phyloP scores from a whole-genome alignment of 2,329 filamentous ascomycete genomes.

The Diaporthe humulicola region DNA sequence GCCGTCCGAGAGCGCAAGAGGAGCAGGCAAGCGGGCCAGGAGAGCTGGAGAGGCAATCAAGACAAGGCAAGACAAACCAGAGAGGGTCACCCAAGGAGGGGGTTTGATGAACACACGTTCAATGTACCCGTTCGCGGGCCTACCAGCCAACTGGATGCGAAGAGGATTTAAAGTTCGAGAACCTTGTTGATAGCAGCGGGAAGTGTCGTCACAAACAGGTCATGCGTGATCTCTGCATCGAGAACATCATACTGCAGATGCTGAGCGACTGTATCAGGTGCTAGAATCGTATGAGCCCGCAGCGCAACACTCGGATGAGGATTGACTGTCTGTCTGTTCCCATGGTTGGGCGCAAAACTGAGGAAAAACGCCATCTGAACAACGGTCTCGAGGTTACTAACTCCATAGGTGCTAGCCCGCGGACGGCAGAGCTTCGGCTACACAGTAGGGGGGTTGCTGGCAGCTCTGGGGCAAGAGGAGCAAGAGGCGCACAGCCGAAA shows the following conservation, averaged over 20 bases:
- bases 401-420: conserved; percentile 13
- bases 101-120: conserved; percentile 25
- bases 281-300: conserved; percentile 7
- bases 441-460: neutral
- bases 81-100: conserved; percentile 11
- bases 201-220: conserved; percentile 30
- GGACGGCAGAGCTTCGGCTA: conserved; percentile 22
- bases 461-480: neutral
- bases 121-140: conserved; percentile 24
- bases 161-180: conserved; percentile 23
- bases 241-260: conserved; percentile 24
- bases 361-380: neutral
- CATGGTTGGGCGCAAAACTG: conserved; percentile 1
- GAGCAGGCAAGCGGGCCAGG: neutral
- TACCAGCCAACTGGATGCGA: conserved; percentile 27
- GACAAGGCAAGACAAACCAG: conserved; percentile 3
- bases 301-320: conserved; percentile 9
- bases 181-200: neutral
- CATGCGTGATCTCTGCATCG: conserved; percentile 17
- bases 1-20: conserved; percentile 4
- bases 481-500: conserved; percentile 7
- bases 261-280: conserved; percentile 1
- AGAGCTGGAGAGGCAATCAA: neutral
- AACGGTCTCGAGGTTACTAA: neutral
- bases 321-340: conserved; percentile 3